Percentiles rank a stretch among this genome's conserved stretches.
These are phyloP conservation scores for Clarireedia paspali DNA, from an alignment of 2,329 filamentous ascomycete species.

Conservation along the genomic window DNA sequence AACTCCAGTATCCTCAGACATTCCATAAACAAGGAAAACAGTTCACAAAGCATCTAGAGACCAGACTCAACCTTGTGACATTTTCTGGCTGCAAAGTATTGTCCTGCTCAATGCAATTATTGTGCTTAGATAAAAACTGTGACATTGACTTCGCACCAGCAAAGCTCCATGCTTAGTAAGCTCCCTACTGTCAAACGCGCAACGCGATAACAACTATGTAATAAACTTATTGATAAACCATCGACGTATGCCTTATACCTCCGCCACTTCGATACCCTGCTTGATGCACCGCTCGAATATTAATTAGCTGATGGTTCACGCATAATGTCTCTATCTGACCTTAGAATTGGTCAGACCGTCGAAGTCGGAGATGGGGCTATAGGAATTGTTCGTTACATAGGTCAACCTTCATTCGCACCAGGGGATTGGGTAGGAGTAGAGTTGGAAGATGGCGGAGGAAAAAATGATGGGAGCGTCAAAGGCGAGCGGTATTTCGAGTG, in stretches of 20 bases:
- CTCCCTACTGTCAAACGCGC: too few relatives aligned
- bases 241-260: not conserved
- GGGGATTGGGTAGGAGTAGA: slow-evolving; percentile 90
- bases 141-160: too few relatives aligned
- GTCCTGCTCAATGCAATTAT: too few relatives aligned
- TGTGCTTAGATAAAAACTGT: too few relatives aligned
- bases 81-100: too few relatives aligned
- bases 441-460: slow-evolving; percentile 72
- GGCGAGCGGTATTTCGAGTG: slow-evolving; percentile 88
- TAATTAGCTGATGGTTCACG: slow-evolving; percentile 11
- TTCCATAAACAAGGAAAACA: too few relatives aligned
- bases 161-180: too few relatives aligned
- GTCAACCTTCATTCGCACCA: slow-evolving; percentile 67
- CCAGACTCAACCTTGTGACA: too few relatives aligned
- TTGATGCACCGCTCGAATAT: not conserved
- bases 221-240: too few relatives aligned
- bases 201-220: too few relatives aligned
- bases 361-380: slow-evolving; percentile 70
- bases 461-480: slow-evolving; percentile 90
- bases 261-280: not conserved
- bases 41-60: too few relatives aligned
- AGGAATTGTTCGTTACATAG: slow-evolving; percentile 74
- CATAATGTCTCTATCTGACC: slow-evolving; percentile 51
- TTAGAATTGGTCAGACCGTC: slow-evolving; percentile 43
- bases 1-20: too few relatives aligned